phyloP scores from a whole-genome alignment of 1,284 basidiomycete species.

The Laetiporus sulphureus region DNA sequence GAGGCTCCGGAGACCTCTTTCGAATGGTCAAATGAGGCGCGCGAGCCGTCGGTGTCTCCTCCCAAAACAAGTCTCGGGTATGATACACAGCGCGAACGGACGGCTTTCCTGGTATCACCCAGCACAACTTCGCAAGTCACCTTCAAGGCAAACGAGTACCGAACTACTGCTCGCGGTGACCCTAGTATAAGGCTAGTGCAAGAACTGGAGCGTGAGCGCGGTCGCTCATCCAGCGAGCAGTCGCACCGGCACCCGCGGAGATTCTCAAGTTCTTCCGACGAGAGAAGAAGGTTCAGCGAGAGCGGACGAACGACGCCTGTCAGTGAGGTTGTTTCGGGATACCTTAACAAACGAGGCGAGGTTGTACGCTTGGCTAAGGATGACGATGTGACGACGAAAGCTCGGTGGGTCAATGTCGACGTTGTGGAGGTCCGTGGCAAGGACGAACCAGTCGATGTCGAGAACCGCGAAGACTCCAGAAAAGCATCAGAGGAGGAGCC shows the following conservation, averaged over 20 bases:
- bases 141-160: conserved; percentile 9
- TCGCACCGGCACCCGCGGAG: background rate
- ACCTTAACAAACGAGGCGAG: conserved; percentile 15
- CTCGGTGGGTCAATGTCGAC: background rate
- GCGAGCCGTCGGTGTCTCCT: conserved; percentile 1
- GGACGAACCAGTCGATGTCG: background rate
- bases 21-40: conserved; percentile 6
- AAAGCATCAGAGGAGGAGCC: conserved; percentile 32
- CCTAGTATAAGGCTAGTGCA: conserved; percentile 27
- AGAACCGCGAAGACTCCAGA: background rate
- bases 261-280: conserved; percentile 3
- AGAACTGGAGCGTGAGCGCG: conserved; percentile 14
- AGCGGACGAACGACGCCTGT: conserved; percentile 14
- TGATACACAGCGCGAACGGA: conserved; percentile 7
- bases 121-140: conserved; percentile 16
- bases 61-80: conserved; percentile 1
- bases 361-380: conserved; percentile 4
- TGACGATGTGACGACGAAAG: background rate
- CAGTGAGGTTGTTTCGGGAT: conserved; percentile 22
- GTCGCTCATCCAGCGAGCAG: conserved; percentile 9
- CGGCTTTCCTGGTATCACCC: conserved; percentile 12
- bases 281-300: background rate
- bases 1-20: conserved; percentile 16
- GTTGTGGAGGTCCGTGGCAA: conserved; percentile 1
- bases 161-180: conserved; percentile 6